Evolutionary conservation across 208 protist species (phyloP).

Genomic region (Trypanosoma avium): DNA sequence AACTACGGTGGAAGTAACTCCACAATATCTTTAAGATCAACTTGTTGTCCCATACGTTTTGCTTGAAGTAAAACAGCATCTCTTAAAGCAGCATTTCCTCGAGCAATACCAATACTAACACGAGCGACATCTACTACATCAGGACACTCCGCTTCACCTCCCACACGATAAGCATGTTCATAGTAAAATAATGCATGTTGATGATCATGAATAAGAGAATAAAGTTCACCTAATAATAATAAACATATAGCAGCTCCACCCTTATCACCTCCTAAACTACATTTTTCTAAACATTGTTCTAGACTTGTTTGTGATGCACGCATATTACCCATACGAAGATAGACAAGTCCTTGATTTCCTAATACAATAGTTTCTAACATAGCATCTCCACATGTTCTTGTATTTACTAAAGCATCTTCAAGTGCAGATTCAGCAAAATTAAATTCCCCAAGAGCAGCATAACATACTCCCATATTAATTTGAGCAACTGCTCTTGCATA

Average conservation of each 20-base stretch:
- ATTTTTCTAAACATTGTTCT: conserved; percentile 84
- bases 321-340: conserved; percentile 80
- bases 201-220: conserved; percentile 81
- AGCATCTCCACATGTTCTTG: conserved; percentile 46
- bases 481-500: conserved; percentile 80
- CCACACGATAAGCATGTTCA: conserved; percentile 83
- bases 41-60: conserved; percentile 55
- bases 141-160: conserved; percentile 65
- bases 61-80: conserved; percentile 62
- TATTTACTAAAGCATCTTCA: conserved; percentile 69
- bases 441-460: conserved; percentile 76
- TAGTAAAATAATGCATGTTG: conserved; percentile 89
- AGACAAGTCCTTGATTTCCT: conserved; percentile 78
- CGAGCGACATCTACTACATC: conserved; percentile 78
- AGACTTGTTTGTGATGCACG: conserved; percentile 66
- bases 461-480: conserved; percentile 88
- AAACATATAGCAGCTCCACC: conserved; percentile 81
- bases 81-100: conserved; percentile 60
- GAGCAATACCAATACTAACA: conserved; percentile 81
- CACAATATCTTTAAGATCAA: conserved; percentile 56
- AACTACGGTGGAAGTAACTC: conserved; percentile 48
- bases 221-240: conserved; percentile 84
- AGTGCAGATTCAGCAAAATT: conserved; percentile 78
- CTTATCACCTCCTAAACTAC: conserved; percentile 80
- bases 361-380: conserved; percentile 83